phyloP scores from a whole-genome alignment of 352 stramenopile genomes.

The Globisporangium camurandrum region DNA sequence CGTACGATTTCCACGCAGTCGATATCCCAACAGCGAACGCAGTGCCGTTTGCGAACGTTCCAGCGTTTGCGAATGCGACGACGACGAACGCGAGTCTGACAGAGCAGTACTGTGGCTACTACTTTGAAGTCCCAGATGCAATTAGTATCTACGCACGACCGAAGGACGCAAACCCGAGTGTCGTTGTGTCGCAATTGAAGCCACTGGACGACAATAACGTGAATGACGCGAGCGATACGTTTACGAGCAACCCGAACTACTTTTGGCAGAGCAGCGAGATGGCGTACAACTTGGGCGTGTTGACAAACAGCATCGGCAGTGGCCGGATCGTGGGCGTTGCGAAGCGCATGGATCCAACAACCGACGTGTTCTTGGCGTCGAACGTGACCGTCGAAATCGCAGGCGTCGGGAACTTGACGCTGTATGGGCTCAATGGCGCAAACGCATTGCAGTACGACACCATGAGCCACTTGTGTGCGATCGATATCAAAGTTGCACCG shows the following conservation, averaged over 20 bases:
- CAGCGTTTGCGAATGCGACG: slow-evolving; percentile 40
- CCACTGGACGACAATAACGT: slow-evolving; percentile 24
- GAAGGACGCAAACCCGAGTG: slow-evolving; percentile 19
- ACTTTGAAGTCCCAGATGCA: slow-evolving; percentile 46
- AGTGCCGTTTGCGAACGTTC: slow-evolving; percentile 12
- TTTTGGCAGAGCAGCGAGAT: slow-evolving; percentile 64
- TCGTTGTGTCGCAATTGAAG: slow-evolving; percentile 47
- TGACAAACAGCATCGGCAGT: slow-evolving; percentile 49
- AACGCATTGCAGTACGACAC: slow-evolving; percentile 37
- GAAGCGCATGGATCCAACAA: slow-evolving; percentile 50
- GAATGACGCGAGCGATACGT: too few relatives aligned
- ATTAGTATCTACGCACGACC: slow-evolving; percentile 35
- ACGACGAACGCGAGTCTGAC: background rate
- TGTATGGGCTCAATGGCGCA: slow-evolving; percentile 37
- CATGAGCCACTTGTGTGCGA: slow-evolving; percentile 48
- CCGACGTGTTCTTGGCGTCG: slow-evolving; percentile 41
- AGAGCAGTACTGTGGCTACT: slow-evolving; percentile 68
- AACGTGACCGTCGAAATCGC: slow-evolving; percentile 21
- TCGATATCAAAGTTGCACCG: slow-evolving; percentile 45
- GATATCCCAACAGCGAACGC: slow-evolving; percentile 20
- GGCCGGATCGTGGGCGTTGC: slow-evolving; percentile 52
- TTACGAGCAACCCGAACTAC: slow-evolving; percentile 43
- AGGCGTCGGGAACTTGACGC: slow-evolving; percentile 36
- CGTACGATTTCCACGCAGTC: slow-evolving; percentile 57
- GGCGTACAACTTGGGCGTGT: slow-evolving; percentile 47